Percentiles rank a stretch among this genome's conserved stretches.
phyloP scores from a whole-genome alignment of 305 asterid genomes.

The Fraxinus floribunda region DNA sequence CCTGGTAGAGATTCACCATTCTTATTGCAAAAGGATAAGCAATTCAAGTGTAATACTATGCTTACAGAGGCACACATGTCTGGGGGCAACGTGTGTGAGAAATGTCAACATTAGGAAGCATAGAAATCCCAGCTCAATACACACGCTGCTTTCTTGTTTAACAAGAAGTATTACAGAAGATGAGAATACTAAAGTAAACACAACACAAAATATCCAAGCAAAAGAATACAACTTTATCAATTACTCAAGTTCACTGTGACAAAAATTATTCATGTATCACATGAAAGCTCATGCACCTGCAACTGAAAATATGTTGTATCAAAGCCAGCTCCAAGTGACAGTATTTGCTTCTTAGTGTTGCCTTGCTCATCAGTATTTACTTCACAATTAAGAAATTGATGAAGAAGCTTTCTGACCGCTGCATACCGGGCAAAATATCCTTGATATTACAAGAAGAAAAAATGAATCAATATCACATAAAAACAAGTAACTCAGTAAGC shows the following conservation, averaged over 20 bases:
- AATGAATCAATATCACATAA: background rate
- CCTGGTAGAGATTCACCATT: background rate
- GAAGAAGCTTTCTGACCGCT: slow-evolving; percentile 72
- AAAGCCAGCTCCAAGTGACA: slow-evolving; percentile 96
- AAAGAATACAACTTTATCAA: slow-evolving; percentile 1
- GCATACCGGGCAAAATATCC: slow-evolving; percentile 97
- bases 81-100: slow-evolving; percentile 4
- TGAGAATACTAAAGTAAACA: background rate
- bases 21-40: background rate
- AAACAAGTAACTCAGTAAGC: slow-evolving; percentile 17
- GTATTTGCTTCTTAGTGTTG: slow-evolving; percentile 66
- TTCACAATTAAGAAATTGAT: slow-evolving; percentile 71
- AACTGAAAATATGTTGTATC: slow-evolving; percentile 91
- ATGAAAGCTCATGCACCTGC: slow-evolving; percentile 65
- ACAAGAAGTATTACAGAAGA: slow-evolving; percentile 17
- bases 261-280: slow-evolving; percentile 35
- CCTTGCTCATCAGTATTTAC: slow-evolving; percentile 37
- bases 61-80: background rate
- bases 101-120: slow-evolving; percentile 10
- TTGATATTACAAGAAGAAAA: slow-evolving; percentile 31
- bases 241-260: slow-evolving; percentile 14
- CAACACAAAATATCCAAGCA: slow-evolving; percentile 4
- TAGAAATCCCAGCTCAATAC: slow-evolving; percentile 1
- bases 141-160: background rate
- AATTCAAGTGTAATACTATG: background rate